A percentile compares a stretch with the other conserved stretches of the same genome.
phyloP scores from a whole-genome alignment of 2,329 filamentous ascomycete genomes.

The Aspergillus oerlinghausenensis region DNA sequence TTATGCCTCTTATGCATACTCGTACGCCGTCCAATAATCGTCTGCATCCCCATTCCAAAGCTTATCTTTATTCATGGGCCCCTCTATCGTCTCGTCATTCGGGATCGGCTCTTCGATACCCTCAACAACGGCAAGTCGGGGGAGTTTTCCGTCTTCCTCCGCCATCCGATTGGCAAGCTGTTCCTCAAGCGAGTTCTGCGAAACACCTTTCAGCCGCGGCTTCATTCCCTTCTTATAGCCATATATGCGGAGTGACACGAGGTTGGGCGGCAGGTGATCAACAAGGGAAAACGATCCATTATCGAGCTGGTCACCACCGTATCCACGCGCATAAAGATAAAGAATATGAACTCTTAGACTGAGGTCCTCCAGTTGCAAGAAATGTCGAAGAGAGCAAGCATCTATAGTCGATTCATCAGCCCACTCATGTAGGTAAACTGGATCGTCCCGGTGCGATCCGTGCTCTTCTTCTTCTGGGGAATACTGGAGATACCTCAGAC shows the following conservation, averaged over 20 bases:
- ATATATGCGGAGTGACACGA: constrained; percentile 2
- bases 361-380: not conserved
- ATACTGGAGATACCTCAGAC: not conserved
- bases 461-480: not conserved
- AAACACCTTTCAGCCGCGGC: not conserved
- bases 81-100: not conserved
- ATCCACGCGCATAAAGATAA: not conserved
- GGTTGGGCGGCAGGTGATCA: not conserved
- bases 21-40: not conserved
- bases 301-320: not conserved
- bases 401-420: not conserved
- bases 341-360: not conserved
- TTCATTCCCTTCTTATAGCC: not conserved
- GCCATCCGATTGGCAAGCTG: not conserved
- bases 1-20: not conserved
- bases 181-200: not conserved
- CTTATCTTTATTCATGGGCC: not conserved
- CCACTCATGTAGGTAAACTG: not conserved
- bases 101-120: not conserved
- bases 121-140: not conserved
- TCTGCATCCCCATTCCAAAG: not conserved
- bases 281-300: not conserved
- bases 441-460: not conserved
- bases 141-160: not conserved
- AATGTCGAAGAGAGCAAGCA: not conserved